Evolutionary conservation across 73 alveolate species (phyloP), one percentile per base, ranked within the genome.

Genomic region (Paraurostyla sp.): DNA sequence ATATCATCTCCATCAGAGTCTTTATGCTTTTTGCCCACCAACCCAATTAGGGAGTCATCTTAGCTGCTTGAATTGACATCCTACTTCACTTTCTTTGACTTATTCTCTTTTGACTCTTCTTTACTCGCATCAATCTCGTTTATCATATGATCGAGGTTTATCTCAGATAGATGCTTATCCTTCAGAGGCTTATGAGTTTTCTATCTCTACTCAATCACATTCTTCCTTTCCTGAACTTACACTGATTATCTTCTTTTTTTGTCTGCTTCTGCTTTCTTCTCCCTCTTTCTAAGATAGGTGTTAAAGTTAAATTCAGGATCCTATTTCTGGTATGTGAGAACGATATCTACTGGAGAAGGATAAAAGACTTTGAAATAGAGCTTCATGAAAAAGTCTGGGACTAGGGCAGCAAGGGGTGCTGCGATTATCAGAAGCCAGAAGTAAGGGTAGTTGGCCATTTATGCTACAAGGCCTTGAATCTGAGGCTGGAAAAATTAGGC

Each of bases 401-500:
- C 60, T n/a, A 94, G 80, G 30, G 92, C 71, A 15, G 93, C 87
- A 73, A 96, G 54, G 11, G 99, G 99, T 0, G 88, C 88, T 62
- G 91, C 86, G 23, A 96, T 51, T 43, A 96, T 50, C 56, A 92
- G 62, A 30, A 95, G 52, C 98, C 98, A 96, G 87, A 92, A 91
- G 86, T 95, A 90, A 27, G 93, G 82, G 38, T 89, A 42, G 23
- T 36, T 2, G 30, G 93, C 86, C 89, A 93, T 85, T 25, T 65
- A 60, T 46, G 46, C 46, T 85, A 93, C 88, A 32, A 94, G 94
- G 27, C 97, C 97, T 13, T 93, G 93, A 23, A 95, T 86, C 56
- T 95, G 96, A 57, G 97, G 97, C 92, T 97, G 96, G 76, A 95
- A 80, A 42, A 71, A 56, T 48, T 60, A 80, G 23, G 98, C 96